Base-by-base conservation (phyloP, 2,329 filamentous ascomycete species). In the Diaporthe helianthi region DNA sequence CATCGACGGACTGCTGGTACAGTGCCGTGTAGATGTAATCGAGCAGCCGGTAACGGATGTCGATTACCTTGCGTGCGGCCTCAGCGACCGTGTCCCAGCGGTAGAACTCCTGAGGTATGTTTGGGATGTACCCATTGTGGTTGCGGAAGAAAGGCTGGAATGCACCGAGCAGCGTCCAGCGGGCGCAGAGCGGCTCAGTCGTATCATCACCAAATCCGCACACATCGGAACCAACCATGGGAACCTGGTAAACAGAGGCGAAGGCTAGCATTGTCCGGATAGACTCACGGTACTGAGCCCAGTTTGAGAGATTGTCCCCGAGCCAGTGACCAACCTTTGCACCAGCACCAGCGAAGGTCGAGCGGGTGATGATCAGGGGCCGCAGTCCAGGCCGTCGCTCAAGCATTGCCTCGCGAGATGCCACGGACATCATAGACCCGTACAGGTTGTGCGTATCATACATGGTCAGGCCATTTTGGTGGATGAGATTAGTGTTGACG, bases 131-230 rank as follows among this genome's bases (percentile, higher is more conserved):
- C 60, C 84, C 78, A 69, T 91, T 90, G 80, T 94, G 92, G 78
- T 93, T 90, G 71, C 92, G 89, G 81, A 89, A 93, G 82, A 94
- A 94, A 0, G 91, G 89, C 46, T 86, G 84, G 82, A 94, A 93
- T 10, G 91, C 91, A 19, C 91, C 91, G 0, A 93, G 84, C 31
- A 86, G 85, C 1, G 90, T 87, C 92, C 92, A 94, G n/a, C 92
- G 88, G 4, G 91, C 87, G 76, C 92, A 94, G 7, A 94, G 85
- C 54, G 87, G 82, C 76, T 92, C 88, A 13, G 86, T 91, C 0
- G 90, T 89, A 74, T 91, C 86, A 17, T 82, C 85, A 13, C 83
- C 90, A 75, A 92, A 97, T 0, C 93, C 93, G 74, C 93, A 97
- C 0, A 94, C 90, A 70, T 97, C 93, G 3, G 87, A 84, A 15